Percentiles rank a stretch among this genome's conserved stretches.
Conservation (phyloP, 345 rosid genomes). For the Alliaria petiolata region DNA sequence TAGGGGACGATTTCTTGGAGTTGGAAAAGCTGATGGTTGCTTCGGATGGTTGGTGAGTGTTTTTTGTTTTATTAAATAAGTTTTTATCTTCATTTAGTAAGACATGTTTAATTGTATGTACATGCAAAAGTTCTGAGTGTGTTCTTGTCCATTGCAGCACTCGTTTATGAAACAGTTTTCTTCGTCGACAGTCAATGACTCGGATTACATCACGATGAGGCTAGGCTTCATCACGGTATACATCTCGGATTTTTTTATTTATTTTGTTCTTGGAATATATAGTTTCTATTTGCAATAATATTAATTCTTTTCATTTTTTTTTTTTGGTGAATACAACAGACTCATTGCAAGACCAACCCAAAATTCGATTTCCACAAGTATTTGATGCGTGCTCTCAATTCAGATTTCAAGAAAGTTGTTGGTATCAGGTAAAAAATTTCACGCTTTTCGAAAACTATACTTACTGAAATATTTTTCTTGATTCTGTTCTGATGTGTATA, state of each 20-base stretch:
- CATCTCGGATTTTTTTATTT: background rate
- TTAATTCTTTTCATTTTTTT: background rate
- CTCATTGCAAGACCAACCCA: conserved; percentile 70
- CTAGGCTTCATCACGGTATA: conserved; percentile 79
- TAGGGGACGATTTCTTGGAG: conserved; percentile 57
- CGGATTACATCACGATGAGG: conserved; percentile 78
- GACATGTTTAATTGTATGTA: background rate
- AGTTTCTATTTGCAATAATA: background rate
- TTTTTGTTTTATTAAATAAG: background rate
- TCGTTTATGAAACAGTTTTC: conserved; percentile 85
- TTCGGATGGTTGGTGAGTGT: conserved; percentile 73
- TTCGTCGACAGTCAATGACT: conserved; percentile 63
- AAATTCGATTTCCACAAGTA: conserved; percentile 82
- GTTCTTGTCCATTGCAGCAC: conserved; percentile 43
- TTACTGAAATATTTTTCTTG: background rate
- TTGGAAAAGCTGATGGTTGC: conserved; percentile 52
- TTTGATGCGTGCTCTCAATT: conserved; percentile 85
- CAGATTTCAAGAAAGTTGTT: conserved; percentile 89
- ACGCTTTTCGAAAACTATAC: background rate
- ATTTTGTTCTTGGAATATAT: background rate
- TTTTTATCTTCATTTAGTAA: background rate
- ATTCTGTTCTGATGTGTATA: background rate
- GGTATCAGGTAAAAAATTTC: conserved; percentile 62
- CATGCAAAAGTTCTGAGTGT: background rate
- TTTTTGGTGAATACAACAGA: conserved; percentile 38